phyloP scores from a whole-genome alignment of 192 early-diverging fungal species.

The Coemansia aciculifera region DNA sequence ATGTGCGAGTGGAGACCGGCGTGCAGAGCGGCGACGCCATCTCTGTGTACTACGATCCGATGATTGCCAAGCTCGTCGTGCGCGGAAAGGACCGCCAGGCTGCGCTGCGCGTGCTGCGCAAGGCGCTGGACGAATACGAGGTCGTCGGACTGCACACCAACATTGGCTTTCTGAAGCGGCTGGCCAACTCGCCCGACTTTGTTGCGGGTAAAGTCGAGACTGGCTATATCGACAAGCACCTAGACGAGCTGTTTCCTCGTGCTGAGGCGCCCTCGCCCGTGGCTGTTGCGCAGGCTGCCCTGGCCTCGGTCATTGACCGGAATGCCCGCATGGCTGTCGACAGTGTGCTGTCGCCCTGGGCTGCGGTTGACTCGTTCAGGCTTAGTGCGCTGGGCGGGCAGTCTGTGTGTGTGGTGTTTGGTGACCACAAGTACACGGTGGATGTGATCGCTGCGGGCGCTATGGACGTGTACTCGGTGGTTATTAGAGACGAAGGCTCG shows the following conservation, averaged over 20 bases:
- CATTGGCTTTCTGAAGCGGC: slow-evolving; percentile 85
- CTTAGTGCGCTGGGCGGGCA: slow-evolving; percentile 42
- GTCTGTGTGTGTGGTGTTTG: slow-evolving; percentile 16
- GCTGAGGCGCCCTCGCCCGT: slow-evolving; percentile 50
- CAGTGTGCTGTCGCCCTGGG: slow-evolving; percentile 37
- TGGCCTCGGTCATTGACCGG: slow-evolving; percentile 61
- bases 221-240: slow-evolving; percentile 76
- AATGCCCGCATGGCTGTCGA: slow-evolving; percentile 47
- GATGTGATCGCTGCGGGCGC: slow-evolving; percentile 13
- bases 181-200: slow-evolving; percentile 74
- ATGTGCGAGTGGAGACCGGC: slow-evolving; percentile 87
- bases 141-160: slow-evolving; percentile 95
- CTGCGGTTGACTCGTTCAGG: slow-evolving; percentile 52
- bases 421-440: slow-evolving; percentile 30
- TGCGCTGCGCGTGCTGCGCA: slow-evolving; percentile 75
- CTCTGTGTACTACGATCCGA: slow-evolving; percentile 91
- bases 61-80: slow-evolving; percentile 91
- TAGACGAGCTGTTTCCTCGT: slow-evolving; percentile 51
- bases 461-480: slow-evolving; percentile 21
- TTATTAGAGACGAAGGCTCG: slow-evolving; percentile 4
- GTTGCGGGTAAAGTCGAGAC: slow-evolving; percentile 75
- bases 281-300: slow-evolving; percentile 62
- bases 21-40: slow-evolving; percentile 88
- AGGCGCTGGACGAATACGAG: slow-evolving; percentile 84
- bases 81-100: slow-evolving; percentile 72